Evolutionary conservation across 2,329 filamentous ascomycete species (phyloP).

Genomic region (Xylariaceae sp.): DNA sequence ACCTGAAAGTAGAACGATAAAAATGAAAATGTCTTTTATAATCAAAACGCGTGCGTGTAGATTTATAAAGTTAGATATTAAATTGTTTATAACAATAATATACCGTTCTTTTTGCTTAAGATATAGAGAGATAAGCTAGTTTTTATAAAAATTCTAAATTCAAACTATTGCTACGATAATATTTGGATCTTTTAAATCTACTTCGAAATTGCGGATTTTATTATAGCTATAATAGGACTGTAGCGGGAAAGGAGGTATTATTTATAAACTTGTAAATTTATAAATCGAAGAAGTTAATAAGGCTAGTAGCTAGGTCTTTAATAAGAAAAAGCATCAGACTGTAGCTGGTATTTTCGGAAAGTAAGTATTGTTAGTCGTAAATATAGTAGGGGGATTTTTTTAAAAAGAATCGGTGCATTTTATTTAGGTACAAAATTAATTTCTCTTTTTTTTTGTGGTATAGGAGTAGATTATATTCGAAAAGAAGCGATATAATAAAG

Average conservation of each 20-base stretch:
- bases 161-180: no score
- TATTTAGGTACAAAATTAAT: background rate
- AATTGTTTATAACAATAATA: no score
- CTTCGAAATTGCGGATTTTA: background rate
- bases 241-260: background rate
- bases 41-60: no score
- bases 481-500: slow-evolving; percentile 36
- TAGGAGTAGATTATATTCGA: slow-evolving; percentile 35
- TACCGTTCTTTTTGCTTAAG: no score
- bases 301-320: background rate
- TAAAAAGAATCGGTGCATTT: background rate
- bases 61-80: no score
- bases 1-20: no score
- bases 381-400: background rate
- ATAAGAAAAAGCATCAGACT: background rate
- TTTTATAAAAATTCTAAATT: no score
- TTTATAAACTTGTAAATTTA: background rate
- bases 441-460: slow-evolving; percentile 21
- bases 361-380: background rate
- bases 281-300: background rate
- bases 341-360: background rate
- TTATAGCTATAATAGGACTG: background rate
- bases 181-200: background rate
- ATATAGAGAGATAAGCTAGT: no score
- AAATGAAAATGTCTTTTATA: no score